A percentile compares a stretch with the other conserved stretches of the same genome.
These are phyloP conservation scores for Rubia peregrina DNA, from an alignment of 305 asterid genomes.

Conservation along the genomic window DNA sequence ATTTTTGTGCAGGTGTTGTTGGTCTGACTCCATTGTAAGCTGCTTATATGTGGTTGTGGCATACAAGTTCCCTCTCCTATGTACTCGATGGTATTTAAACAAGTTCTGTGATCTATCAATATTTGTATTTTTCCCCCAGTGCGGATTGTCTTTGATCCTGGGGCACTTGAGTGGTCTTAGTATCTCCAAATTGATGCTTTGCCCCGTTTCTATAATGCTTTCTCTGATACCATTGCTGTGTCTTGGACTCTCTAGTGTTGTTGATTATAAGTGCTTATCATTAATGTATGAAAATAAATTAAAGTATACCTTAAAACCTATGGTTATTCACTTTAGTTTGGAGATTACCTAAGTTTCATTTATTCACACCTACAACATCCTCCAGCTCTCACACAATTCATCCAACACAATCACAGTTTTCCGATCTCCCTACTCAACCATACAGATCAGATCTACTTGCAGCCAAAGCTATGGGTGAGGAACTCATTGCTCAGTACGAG, in stretches of 20 bases:
- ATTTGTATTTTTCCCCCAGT: not conserved
- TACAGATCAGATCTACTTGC: too few species aligned
- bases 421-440: too few species aligned
- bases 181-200: not conserved
- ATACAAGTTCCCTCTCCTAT: not conserved
- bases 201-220: not conserved
- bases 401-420: too few species aligned
- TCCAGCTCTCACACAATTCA: too few species aligned
- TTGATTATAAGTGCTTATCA: not conserved
- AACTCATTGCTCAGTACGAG: too few species aligned
- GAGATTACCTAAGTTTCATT: too few species aligned
- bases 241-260: not conserved
- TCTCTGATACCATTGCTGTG: not conserved
- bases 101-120: not conserved
- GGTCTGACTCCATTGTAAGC: conserved; percentile 70
- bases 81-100: not conserved
- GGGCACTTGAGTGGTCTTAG: not conserved
- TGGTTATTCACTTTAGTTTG: not conserved
- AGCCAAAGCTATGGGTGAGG: too few species aligned
- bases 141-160: not conserved
- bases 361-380: too few species aligned
- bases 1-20: conserved; percentile 61
- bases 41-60: conserved; percentile 6
- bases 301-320: not conserved
- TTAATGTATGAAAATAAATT: not conserved